These are phyloP conservation scores for Aspergillus ostianus DNA, from an alignment of 495 filamentous ascomycete genomes.

Conservation along the genomic window DNA sequence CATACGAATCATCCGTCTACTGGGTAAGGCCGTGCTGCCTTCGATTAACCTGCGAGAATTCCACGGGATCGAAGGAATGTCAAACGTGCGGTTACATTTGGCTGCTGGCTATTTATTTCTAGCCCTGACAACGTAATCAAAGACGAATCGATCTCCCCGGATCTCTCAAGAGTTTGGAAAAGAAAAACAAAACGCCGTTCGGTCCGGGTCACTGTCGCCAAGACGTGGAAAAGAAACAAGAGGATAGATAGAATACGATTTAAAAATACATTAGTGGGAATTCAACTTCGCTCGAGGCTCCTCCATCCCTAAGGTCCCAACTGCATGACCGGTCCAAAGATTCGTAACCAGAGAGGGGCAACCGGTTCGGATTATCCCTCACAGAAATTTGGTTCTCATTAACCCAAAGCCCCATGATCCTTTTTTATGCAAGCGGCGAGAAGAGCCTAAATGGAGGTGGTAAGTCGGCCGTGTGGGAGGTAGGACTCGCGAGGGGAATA, in stretches of 20 bases:
- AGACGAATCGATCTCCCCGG: not conserved
- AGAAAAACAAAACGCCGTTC: too few relatives aligned
- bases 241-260: slow-evolving; percentile 3
- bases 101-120: not conserved
- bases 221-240: not conserved
- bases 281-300: not conserved
- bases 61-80: too few relatives aligned
- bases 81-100: not conserved
- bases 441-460: slow-evolving; percentile 52
- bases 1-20: too few relatives aligned
- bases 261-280: slow-evolving; percentile 7
- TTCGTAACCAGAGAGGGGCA: not conserved
- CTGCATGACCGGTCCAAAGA: not conserved
- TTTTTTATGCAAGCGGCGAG: slow-evolving; percentile 60
- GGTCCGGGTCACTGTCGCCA: too few relatives aligned
- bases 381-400: not conserved
- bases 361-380: not conserved
- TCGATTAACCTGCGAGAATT: too few relatives aligned
- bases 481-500: not conserved
- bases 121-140: not conserved
- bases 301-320: not conserved
- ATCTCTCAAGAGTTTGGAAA: not conserved
- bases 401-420: not conserved
- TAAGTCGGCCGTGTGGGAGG: not conserved
- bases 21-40: too few relatives aligned